Base-by-base conservation (phyloP, 257 asterid genomes). In the Pogostemon cablin region DNA sequence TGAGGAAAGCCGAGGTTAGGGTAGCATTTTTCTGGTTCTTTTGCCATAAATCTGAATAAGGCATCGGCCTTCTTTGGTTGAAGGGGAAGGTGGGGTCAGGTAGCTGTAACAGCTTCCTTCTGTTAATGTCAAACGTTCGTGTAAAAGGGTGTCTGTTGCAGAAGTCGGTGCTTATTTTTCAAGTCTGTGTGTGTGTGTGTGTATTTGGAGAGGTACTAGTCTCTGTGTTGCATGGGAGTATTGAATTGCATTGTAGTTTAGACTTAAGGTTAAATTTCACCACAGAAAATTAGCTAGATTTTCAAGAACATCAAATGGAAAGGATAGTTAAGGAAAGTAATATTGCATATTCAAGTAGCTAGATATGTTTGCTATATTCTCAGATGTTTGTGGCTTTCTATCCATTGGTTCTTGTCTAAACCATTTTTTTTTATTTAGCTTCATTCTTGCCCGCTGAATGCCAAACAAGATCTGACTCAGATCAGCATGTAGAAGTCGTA, bases 391-490 rank as follows among this genome's bases (percentile, higher is more conserved):
- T 43, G 62, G 50, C 20, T 39, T 61, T 50, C 7, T 50, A 12
- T 50, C 57, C 57, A 12, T 69, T 65, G 12, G 42, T 3, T 46
- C 58, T 15, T 47, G 52, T 0, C 42, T 43, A 3, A 60, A 38
- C 62, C 43, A 35, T 25, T 55, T 47, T 43, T 43, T 8, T 25
- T 2, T 48, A 10, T 54, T 20, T 12, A 40, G 76, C 57, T 38
- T 67, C 55, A 35, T 48, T 40, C 32, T 35, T 55, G 63, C 61
- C 70, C 69, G 2, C 67, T 75, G 2, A 34, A 60, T 39, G 65
- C 54, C 11, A 61, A 32, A 52, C 66, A 47, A 25, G 37, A 60
- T 67, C 41, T 59, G 46, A 48, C 34, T 7, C 55, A 72, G 15
- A 62, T 12, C 69, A 48, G 6, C 43, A 7, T 55, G 42, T n/a